Percentiles rank a stretch among this genome's conserved stretches.
Evolutionary conservation across 169 alveolate genomes (phyloP).

Genomic region (Perkinsus olseni): DNA sequence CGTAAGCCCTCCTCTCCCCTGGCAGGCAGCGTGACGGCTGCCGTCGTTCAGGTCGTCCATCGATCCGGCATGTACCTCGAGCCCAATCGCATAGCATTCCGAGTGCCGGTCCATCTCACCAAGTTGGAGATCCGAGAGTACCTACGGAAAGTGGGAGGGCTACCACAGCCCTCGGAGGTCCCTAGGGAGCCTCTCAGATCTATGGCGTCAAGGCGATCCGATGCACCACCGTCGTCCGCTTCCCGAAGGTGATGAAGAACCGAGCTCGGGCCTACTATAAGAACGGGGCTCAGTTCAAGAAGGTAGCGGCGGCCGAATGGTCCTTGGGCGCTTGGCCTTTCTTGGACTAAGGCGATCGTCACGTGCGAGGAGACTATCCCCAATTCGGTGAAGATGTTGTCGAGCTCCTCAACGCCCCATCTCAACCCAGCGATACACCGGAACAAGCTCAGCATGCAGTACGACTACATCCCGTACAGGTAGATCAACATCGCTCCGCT

Average conservation of each 20-base stretch:
- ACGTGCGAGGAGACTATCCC: conserved; percentile 70
- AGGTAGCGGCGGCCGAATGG: background rate
- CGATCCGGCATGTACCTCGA: conserved; percentile 67
- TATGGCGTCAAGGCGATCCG: conserved; percentile 66
- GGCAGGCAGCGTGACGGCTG: background rate
- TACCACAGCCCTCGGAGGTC: background rate
- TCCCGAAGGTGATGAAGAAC: conserved; percentile 60
- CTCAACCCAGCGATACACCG: conserved; percentile 53
- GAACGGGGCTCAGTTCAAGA: conserved; percentile 69
- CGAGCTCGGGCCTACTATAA: conserved; percentile 45
- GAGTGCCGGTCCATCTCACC: conserved; percentile 72
- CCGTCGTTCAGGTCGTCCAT: conserved; percentile 30
- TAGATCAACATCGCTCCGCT: conserved; percentile 32
- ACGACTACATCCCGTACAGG: conserved; percentile 54
- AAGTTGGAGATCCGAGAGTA: conserved; percentile 70
- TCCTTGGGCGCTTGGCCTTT: background rate
- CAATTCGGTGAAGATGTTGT: conserved; percentile 67
- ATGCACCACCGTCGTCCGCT: conserved; percentile 60
- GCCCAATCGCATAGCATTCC: conserved; percentile 60
- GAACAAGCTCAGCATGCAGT: conserved; percentile 35
- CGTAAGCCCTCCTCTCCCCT: background rate
- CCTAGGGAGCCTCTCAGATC: conserved; percentile 2
- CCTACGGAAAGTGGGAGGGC: conserved; percentile 40
- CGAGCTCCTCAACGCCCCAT: conserved; percentile 52
- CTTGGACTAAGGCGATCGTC: conserved; percentile 45